Base-by-base conservation (phyloP, 2,329 filamentous ascomycete genomes). In the Aspergillus japonicus region DNA sequence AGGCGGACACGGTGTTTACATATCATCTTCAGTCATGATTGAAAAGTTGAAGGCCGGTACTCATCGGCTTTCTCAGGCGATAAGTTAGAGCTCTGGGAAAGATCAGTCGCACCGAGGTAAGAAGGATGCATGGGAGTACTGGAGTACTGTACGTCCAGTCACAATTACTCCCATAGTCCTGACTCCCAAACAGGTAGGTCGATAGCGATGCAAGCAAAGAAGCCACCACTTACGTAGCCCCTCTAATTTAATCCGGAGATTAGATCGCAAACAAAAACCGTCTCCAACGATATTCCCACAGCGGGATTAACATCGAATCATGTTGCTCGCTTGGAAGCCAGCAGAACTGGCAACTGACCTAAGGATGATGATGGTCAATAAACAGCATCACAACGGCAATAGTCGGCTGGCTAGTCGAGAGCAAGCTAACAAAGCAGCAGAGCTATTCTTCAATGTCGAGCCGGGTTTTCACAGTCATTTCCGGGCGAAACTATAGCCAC, bases 161-260 rank as follows among this genome's bases (percentile, higher is more conserved):
- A 35, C 11, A 35, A 16, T 35, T 16, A 16, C 11, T 35, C 12
- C 33, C 14, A 16, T 35, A 12, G 33, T 35, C 33, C 33, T 35
- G 12, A 44, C 39, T 16, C 39, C 39, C 39, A 44, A 44, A 44
- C 2, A 44, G 39, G 39, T 44, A 44, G 39, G 39, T 44, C 39
- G 39, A 44, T 16, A 44, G 39, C 39, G 39, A 44, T 44, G 14
- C 14, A 19, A 44, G 39, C 39, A 44, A 44, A 44, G 16, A n/a
- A 16, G 16, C 16, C 19, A 44, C 51, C 33, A 53, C 33, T 44
- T 53, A 53, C 51, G 51, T 53, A 53, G 33, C 23, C 21, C 33
- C 39, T 44, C 16, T 33, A 53, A 53, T 53, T n/a, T 29, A 47
- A 26, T 19, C 33, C 33, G 51, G 51, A 53, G 51, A 53, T 42